Conservation (phyloP, 192 early-diverging fungal genomes). For the Phlyctochytrium planicorne region DNA sequence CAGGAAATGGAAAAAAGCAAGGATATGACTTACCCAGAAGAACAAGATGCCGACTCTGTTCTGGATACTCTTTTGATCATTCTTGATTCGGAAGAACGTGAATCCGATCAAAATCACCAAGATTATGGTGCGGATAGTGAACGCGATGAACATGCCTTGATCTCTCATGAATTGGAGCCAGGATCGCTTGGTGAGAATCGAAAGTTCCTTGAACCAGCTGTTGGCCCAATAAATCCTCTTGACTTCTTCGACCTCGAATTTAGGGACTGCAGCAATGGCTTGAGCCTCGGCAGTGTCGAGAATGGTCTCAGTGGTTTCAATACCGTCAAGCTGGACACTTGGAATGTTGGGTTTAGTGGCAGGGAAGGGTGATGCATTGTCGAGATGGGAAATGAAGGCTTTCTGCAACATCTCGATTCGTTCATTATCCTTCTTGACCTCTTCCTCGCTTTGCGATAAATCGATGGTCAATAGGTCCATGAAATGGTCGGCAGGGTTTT, state of each 20-base stretch:
- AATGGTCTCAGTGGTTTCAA: no score
- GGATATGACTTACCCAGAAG: constrained; percentile 3
- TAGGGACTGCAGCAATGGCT: no score
- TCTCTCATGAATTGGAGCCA: constrained; percentile 42
- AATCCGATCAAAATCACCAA: constrained; percentile 50
- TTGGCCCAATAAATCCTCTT: background rate
- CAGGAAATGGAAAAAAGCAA: no score
- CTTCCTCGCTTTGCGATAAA: background rate
- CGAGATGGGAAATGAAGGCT: background rate
- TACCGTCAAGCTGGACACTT: no score
- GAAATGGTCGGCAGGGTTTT: constrained; percentile 25
- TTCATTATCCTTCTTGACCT: background rate
- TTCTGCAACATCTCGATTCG: background rate
- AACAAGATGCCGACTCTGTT: constrained; percentile 16
- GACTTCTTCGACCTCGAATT: no score
- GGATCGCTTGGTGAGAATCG: constrained; percentile 31
- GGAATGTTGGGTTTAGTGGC: no score
- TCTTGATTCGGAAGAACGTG: constrained; percentile 12
- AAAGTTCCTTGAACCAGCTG: constrained; percentile 19
- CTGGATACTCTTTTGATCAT: constrained; percentile 17
- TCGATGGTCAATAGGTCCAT: constrained; percentile 49
- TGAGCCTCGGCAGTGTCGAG: no score
- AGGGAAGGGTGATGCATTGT: background rate
- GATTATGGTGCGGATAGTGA: constrained; percentile 49
- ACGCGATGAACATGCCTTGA: constrained; percentile 43